A percentile compares a stretch with the other conserved stretches of the same genome.
Conservation (phyloP, 768 basidiomycete species). For the Psilocybe sp. region DNA sequence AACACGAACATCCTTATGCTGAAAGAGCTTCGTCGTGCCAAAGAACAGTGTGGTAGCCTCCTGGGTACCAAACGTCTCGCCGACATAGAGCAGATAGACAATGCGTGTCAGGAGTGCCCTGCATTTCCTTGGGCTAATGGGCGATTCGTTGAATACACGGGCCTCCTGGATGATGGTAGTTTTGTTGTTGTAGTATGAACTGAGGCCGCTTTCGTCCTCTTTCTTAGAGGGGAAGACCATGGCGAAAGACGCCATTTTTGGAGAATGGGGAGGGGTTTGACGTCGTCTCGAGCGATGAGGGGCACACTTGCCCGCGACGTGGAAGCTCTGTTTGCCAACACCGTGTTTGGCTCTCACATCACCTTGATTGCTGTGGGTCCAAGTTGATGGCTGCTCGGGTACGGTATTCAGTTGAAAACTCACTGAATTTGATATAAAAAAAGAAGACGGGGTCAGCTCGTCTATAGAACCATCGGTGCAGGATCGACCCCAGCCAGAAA, state of each 20-base stretch:
- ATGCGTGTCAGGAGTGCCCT: constrained; percentile 94
- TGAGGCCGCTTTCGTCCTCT: constrained; percentile 93
- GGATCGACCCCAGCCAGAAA: too few species aligned
- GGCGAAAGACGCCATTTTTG: constrained; percentile 48
- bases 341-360: constrained; percentile 4
- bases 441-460: too few species aligned
- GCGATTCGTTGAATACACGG: constrained; percentile 98
- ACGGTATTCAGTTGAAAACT: too few species aligned
- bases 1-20: constrained; percentile 93
- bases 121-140: constrained; percentile 96
- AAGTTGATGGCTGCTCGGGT: too few species aligned
- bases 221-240: constrained; percentile 89
- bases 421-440: too few species aligned
- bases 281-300: constrained; percentile 8
- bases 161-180: constrained; percentile 98
- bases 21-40: constrained; percentile 97
- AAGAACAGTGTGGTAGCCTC: constrained; percentile 99
- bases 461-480: too few species aligned
- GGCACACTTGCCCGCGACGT: constrained; percentile 30
- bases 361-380: too few species aligned
- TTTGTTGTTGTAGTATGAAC: constrained; percentile 94
- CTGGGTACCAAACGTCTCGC: constrained; percentile 91
- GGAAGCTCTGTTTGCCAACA: constrained; percentile 37
- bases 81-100: constrained; percentile 93
- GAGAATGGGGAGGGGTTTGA: constrained; percentile 8